Evolutionary conservation across 163 green algal species (phyloP).

Genomic region (Scenedesmus sp.): DNA sequence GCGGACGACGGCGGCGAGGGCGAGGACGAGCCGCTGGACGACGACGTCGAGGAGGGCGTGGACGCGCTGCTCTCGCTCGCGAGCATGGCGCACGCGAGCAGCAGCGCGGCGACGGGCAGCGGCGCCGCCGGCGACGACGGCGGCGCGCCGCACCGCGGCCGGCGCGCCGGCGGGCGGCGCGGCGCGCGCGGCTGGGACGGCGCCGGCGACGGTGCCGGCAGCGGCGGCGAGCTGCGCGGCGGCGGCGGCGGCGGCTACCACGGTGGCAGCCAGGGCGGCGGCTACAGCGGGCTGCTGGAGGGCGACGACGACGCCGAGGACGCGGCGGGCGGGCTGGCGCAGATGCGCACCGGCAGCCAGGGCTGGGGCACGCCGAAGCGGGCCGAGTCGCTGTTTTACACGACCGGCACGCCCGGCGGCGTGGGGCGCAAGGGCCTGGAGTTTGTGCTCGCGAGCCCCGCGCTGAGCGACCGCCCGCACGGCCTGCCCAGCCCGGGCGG

Average conservation of each 20-base stretch:
- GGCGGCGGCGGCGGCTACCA: no score
- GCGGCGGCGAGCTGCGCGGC: no score
- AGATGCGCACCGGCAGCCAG: constrained; percentile 14
- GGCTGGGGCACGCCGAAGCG: constrained; percentile 25
- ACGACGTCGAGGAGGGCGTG: constrained; percentile 60
- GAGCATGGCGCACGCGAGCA: constrained; percentile 50
- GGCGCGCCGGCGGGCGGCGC: neutral
- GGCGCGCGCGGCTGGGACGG: neutral
- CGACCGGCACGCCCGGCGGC: constrained; percentile 29
- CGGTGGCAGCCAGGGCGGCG: no score
- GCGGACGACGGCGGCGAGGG: neutral
- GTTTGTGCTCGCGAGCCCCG: constrained; percentile 32
- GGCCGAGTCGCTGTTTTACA: constrained; percentile 7
- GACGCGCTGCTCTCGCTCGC: constrained; percentile 67
- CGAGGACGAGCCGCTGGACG: neutral
- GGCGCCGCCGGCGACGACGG: neutral
- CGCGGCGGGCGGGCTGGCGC: constrained; percentile 20
- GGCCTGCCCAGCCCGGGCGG: constrained; percentile 11
- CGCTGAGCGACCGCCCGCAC: neutral
- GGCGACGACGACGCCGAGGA: constrained; percentile 4
- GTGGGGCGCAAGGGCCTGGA: neutral
- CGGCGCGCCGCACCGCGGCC: neutral
- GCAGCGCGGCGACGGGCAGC: constrained; percentile 37
- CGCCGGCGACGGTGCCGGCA: constrained; percentile 3
- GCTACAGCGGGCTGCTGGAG: no score